phyloP scores from a whole-genome alignment of 2,329 filamentous ascomycete species.

The Aciculosporium take region DNA sequence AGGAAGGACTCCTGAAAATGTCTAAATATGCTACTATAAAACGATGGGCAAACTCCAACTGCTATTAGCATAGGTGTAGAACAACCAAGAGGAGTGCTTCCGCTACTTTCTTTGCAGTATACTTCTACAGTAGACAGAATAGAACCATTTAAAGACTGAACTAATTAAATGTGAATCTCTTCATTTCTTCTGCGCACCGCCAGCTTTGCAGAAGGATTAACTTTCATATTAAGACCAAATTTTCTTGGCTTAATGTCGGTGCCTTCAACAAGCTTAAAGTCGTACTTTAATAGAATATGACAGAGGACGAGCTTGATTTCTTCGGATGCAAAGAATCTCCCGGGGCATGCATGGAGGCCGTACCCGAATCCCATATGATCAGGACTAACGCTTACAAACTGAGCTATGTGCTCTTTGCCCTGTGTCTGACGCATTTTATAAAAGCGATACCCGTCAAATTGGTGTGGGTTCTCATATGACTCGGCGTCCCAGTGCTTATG shows the following conservation, averaged over 20 bases:
- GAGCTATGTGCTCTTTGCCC: constrained; percentile 7
- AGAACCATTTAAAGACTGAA: too few species aligned
- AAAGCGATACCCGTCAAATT: constrained; percentile 12
- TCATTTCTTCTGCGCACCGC: neutral
- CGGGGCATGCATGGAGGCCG: constrained; percentile 24
- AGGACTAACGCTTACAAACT: constrained; percentile 17
- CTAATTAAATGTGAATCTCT: neutral
- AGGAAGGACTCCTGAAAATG: too few species aligned
- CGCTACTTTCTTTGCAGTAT: too few species aligned
- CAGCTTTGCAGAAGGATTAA: neutral
- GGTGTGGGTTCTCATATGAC: neutral
- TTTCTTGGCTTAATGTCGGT: neutral
- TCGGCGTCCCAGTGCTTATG: neutral
- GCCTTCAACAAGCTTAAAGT: neutral
- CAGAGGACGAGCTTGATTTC: constrained; percentile 17
- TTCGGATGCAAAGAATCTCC: constrained; percentile 23
- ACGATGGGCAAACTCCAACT: too few species aligned
- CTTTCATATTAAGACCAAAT: neutral
- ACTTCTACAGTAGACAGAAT: too few species aligned
- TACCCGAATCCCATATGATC: constrained; percentile 21
- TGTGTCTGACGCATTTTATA: constrained; percentile 6
- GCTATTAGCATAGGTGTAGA: too few species aligned
- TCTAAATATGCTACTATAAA: too few species aligned
- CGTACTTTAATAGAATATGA: neutral
- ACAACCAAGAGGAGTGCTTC: too few species aligned